Evolutionary conservation across 305 asterid species (phyloP).

Genomic region (Plantago rigida): DNA sequence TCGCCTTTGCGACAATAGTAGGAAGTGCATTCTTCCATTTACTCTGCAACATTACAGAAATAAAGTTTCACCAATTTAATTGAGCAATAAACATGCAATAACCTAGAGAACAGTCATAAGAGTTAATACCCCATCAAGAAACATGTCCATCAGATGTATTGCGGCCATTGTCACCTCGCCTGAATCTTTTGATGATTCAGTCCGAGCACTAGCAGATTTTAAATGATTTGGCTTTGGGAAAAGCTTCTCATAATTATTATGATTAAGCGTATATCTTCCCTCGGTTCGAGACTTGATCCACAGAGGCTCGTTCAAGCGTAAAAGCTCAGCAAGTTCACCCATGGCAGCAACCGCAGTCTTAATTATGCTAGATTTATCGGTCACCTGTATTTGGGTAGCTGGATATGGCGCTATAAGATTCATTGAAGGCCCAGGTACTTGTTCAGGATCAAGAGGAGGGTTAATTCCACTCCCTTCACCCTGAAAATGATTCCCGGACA

Average conservation of each 20-base stretch:
- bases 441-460: conserved; percentile 23
- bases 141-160: conserved; percentile 40
- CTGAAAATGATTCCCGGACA: conserved; percentile 16
- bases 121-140: conserved; percentile 45
- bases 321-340: conserved; percentile 48
- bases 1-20: conserved; percentile 43
- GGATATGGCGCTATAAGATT: conserved; percentile 15
- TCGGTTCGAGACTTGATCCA: conserved; percentile 44
- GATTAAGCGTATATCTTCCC: conserved; percentile 37
- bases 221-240: conserved; percentile 35
- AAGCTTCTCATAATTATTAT: conserved; percentile 43
- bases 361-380: conserved; percentile 33
- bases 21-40: conserved; percentile 60
- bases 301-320: conserved; percentile 46
- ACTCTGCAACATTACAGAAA: conserved; percentile 32
- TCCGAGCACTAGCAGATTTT: conserved; percentile 38
- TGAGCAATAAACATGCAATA: neutral
- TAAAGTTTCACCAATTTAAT: neutral
- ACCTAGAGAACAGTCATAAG: conserved; percentile 13
- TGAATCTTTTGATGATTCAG: conserved; percentile 60
- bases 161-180: conserved; percentile 49
- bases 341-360: conserved; percentile 39
- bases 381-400: conserved; percentile 28
- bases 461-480: conserved; percentile 23
- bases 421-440: conserved; percentile 17